Conservation (phyloP, 768 basidiomycete genomes). For the Leucosporidium yakuticum region DNA sequence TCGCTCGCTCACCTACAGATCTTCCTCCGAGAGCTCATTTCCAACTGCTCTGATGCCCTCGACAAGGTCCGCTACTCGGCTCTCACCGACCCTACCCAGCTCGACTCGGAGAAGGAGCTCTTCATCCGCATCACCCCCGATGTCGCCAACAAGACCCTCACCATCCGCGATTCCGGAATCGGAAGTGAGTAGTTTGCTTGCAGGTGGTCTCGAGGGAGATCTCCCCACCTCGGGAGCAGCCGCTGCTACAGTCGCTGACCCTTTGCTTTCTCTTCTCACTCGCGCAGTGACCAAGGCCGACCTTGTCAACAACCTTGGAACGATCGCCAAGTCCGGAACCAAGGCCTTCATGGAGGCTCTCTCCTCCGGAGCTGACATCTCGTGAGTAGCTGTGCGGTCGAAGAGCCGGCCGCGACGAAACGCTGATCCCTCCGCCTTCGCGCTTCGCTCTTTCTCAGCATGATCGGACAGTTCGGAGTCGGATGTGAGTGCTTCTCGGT, state of each 20-base stretch:
- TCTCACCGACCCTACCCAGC: slow-evolving; percentile 81
- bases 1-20: slow-evolving; percentile 47
- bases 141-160: slow-evolving; percentile 87
- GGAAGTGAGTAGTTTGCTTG: slow-evolving; percentile 50
- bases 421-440: background rate
- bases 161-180: slow-evolving; percentile 90
- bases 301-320: slow-evolving; percentile 83
- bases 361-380: slow-evolving; percentile 52
- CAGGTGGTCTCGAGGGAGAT: background rate
- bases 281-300: slow-evolving; percentile 88
- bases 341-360: slow-evolving; percentile 99
- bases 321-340: slow-evolving; percentile 50
- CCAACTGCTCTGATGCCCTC: slow-evolving; percentile 94
- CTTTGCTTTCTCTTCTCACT: background rate
- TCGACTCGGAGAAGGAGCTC: slow-evolving; percentile 87
- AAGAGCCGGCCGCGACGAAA: background rate
- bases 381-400: slow-evolving; percentile 14
- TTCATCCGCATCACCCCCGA: slow-evolving; percentile 90
- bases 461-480: slow-evolving; percentile 36
- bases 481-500: slow-evolving; percentile 8
- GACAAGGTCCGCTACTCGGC: slow-evolving; percentile 98
- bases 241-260: background rate
- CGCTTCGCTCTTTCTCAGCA: background rate
- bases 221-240: background rate
- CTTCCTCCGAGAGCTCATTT: slow-evolving; percentile 97